These are phyloP conservation scores for Backusella mclennaniae DNA, from an alignment of 192 early-diverging fungal genomes.

Conservation along the genomic window DNA sequence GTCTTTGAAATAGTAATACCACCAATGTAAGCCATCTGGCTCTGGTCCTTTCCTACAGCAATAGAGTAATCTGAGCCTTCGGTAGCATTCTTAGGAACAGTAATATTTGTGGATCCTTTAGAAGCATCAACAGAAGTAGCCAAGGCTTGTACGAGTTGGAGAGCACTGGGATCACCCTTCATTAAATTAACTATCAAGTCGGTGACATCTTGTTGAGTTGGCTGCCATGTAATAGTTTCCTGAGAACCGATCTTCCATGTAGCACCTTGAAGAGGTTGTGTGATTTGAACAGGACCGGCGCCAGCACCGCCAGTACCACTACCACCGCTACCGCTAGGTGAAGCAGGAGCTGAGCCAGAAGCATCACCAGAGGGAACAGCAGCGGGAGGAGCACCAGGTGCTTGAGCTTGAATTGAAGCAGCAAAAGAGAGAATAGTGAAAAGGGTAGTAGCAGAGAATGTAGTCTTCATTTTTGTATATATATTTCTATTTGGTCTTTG, in stretches of 20 bases:
- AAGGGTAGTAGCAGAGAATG: background rate
- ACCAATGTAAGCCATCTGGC: conserved; percentile 26
- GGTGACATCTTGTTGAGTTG: conserved; percentile 5
- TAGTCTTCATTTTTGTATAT: conserved; percentile 7
- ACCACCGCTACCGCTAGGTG: background rate
- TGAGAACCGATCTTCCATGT: conserved; percentile 20
- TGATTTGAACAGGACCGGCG: conserved; percentile 12
- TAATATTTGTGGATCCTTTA: background rate
- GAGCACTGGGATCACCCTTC: conserved; percentile 20
- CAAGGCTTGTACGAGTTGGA: conserved; percentile 15
- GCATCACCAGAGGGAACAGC: background rate
- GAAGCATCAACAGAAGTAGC: conserved; percentile 12
- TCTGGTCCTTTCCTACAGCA: conserved; percentile 13
- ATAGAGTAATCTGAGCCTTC: conserved; percentile 21
- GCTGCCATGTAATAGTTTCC: conserved; percentile 15
- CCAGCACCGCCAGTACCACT: background rate
- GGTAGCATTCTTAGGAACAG: conserved; percentile 16
- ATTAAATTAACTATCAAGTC: conserved; percentile 19
- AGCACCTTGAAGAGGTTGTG: conserved; percentile 20
- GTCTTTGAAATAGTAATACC: conserved; percentile 12
- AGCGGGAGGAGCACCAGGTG: background rate
- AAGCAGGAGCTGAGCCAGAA: background rate
- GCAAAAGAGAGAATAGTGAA: background rate
- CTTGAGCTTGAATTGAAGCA: background rate
- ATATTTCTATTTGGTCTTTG: background rate